phyloP scores from a whole-genome alignment of 164 flowering plant species.

The Akebia trifoliata region DNA sequence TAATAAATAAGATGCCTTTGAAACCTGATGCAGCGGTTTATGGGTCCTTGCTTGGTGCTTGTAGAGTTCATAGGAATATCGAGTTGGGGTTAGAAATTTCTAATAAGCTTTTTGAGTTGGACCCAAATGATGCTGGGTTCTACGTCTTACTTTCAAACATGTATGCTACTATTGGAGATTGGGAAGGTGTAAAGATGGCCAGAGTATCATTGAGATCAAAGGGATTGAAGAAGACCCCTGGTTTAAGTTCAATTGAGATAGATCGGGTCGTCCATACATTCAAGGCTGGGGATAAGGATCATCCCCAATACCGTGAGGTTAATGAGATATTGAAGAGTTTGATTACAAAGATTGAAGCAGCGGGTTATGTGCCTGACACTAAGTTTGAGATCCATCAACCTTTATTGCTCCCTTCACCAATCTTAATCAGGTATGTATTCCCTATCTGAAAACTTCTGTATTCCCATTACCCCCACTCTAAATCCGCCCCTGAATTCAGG shows the following conservation, averaged over 20 bases:
- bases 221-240: conserved; percentile 35
- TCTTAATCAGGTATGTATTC: too few species aligned
- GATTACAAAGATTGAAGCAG: conserved; percentile 17
- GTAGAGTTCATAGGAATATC: too few species aligned
- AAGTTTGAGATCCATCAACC: too few species aligned
- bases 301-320: conserved; percentile 17
- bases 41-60: too few species aligned
- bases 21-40: conserved; percentile 27
- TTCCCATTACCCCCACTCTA: too few species aligned
- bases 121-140: conserved; percentile 30
- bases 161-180: conserved; percentile 29
- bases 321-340: conserved; percentile 11
- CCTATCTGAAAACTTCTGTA: too few species aligned
- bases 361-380: conserved; percentile 23
- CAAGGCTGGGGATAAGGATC: conserved; percentile 20
- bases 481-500: too few species aligned
- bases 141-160: conserved; percentile 32
- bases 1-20: conserved; percentile 26
- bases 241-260: conserved; percentile 33
- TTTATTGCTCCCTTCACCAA: too few species aligned
- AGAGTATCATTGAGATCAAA: conserved; percentile 23
- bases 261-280: conserved; percentile 17
- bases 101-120: conserved; percentile 23
- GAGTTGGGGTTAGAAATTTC: conserved; percentile 25
- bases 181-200: conserved; percentile 24